These are phyloP conservation scores for Aspergillus sp. DNA, from an alignment of 2,329 filamentous ascomycete species.

Conservation along the genomic window DNA sequence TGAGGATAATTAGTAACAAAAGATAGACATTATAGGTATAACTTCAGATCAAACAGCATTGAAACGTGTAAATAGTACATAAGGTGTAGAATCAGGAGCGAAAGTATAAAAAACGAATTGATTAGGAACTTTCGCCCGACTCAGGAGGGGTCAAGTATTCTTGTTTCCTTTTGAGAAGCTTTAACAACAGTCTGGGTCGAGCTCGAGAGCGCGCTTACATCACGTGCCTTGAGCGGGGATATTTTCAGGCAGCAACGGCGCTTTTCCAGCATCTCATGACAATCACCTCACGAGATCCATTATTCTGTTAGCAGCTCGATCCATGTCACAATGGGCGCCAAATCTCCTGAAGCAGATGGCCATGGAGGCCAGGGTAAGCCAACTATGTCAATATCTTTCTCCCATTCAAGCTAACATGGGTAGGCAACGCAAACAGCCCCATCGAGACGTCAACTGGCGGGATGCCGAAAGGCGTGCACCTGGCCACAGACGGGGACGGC, in stretches of 20 bases:
- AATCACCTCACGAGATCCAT: not conserved
- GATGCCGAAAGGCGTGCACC: constrained; percentile 10
- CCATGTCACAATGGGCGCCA: constrained; percentile 17
- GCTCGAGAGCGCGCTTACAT: not conserved
- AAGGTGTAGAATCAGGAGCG: too few species aligned
- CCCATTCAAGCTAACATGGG: not conserved
- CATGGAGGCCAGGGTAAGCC: constrained; percentile 7
- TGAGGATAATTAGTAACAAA: too few species aligned
- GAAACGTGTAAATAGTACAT: too few species aligned
- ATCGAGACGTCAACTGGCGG: constrained; percentile 8
- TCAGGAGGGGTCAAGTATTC: too few species aligned
- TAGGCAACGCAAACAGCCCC: constrained; percentile 5
- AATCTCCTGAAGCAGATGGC: constrained; percentile 10
- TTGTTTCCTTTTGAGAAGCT: not conserved
- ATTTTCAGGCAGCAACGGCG: not conserved
- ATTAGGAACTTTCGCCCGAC: too few species aligned
- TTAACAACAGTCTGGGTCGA: not conserved
- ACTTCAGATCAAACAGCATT: too few species aligned
- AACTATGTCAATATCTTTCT: too few species aligned
- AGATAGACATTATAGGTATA: too few species aligned
- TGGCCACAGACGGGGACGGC: constrained; percentile 15
- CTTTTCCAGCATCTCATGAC: not conserved
- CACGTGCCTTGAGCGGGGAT: not conserved
- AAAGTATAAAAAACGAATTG: too few species aligned
- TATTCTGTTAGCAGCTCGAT: not conserved